Evolutionary conservation across 225 moss, liverwort and hornwort species (phyloP).

Genomic region (Asterella californica): DNA sequence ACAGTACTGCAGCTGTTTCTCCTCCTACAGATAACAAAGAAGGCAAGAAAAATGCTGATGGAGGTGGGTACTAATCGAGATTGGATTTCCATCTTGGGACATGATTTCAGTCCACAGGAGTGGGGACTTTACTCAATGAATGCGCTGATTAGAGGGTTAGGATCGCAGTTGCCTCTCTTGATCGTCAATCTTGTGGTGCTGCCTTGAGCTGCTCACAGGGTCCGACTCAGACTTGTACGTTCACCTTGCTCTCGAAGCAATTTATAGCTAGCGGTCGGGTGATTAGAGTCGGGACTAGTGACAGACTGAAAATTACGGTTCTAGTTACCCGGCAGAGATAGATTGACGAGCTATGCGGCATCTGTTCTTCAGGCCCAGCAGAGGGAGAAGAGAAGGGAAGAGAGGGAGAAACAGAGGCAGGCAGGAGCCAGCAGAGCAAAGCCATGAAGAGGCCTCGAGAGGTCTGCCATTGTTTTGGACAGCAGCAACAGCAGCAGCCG

Average conservation of each 20-base stretch:
- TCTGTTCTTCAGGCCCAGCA: too few species aligned
- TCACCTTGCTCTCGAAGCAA: neutral
- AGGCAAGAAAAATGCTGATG: neutral
- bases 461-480: constrained; percentile 4
- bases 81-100: constrained; percentile 7
- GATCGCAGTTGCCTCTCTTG: neutral
- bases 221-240: neutral
- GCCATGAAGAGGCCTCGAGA: constrained; percentile 3
- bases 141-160: constrained; percentile 9
- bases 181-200: constrained; percentile 8
- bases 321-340: constrained; percentile 3
- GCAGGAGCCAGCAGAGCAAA: neutral
- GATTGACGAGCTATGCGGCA: too few species aligned
- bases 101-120: constrained; percentile 10
- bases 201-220: neutral
- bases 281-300: neutral
- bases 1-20: constrained; percentile 7
- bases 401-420: neutral
- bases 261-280: neutral
- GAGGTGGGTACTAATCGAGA: neutral
- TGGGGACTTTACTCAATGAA: neutral
- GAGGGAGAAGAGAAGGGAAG: neutral
- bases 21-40: neutral
- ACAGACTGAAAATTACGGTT: neutral
- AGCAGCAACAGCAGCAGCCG: neutral